Percentiles rank a stretch among this genome's conserved stretches.
These are phyloP conservation scores for Barnettozyma botsteinii DNA, from an alignment of 805 yeast genomes.

Conservation along the genomic window DNA sequence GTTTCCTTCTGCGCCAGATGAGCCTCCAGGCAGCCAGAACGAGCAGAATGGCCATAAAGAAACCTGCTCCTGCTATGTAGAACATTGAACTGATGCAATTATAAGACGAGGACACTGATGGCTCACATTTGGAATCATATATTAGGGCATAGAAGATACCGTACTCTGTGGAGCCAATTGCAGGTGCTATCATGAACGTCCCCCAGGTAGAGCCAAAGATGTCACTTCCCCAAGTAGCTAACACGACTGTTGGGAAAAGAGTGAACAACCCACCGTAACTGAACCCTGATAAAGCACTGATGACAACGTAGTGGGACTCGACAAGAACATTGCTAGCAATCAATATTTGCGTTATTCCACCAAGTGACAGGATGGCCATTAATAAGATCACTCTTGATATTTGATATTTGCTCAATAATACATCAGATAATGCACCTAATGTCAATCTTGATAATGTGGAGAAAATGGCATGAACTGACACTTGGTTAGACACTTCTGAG, in stretches of 20 bases:
- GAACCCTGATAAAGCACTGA: conserved; percentile 55
- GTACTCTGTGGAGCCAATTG: conserved; percentile 65
- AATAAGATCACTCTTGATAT: conserved; percentile 30
- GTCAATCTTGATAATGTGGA: conserved; percentile 67
- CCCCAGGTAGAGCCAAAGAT: conserved; percentile 94
- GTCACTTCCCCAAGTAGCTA: conserved; percentile 82
- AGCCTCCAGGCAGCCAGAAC: conserved; percentile 20
- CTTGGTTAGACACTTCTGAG: conserved; percentile 39
- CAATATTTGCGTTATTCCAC: conserved; percentile 33
- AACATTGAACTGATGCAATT: conserved; percentile 19
- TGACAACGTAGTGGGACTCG: conserved; percentile 19
- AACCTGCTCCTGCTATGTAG: conserved; percentile 15
- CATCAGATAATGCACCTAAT: conserved; percentile 67
- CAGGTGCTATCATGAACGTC: conserved; percentile 81
- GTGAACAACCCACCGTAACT: conserved; percentile 84
- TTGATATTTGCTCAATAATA: conserved; percentile 29
- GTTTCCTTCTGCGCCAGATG: conserved; percentile 12
- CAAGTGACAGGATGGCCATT: conserved; percentile 28
- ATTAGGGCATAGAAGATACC: conserved; percentile 65
- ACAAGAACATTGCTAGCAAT: conserved; percentile 21
- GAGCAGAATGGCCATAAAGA: conserved; percentile 7
- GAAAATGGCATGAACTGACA: conserved; percentile 53
- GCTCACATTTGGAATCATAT: conserved; percentile 40
- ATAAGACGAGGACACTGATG: not conserved
- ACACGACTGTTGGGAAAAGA: conserved; percentile 75